Evolutionary conservation across 345 rosid genomes (phyloP).

Genomic region (Populus ilicifolia): DNA sequence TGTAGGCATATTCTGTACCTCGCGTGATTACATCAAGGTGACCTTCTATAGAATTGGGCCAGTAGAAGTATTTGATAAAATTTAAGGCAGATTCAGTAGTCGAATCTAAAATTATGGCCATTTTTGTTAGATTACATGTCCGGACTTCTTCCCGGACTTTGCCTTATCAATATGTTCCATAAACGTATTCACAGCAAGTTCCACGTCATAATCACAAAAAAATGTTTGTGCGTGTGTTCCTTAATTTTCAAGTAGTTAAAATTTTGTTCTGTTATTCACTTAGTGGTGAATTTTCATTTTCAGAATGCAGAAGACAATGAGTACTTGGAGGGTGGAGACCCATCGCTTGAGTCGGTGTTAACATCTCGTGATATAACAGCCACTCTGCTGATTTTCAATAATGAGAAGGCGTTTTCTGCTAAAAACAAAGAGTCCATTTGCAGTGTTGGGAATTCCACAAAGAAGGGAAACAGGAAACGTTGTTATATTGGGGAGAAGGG

Average conservation of each 20-base stretch:
- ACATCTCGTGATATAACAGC: constrained; percentile 61
- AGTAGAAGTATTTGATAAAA: too few relatives aligned
- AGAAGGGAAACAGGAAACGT: constrained; percentile 54
- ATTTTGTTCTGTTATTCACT: not conserved
- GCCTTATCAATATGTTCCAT: too few relatives aligned
- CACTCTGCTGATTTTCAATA: constrained; percentile 58
- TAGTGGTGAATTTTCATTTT: not conserved
- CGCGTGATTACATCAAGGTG: too few relatives aligned
- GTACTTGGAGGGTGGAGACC: constrained; percentile 49
- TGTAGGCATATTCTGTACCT: too few relatives aligned
- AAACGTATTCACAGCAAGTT: too few relatives aligned
- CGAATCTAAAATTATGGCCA: too few relatives aligned
- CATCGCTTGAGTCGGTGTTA: constrained; percentile 64
- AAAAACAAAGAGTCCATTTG: constrained; percentile 63
- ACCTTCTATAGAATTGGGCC: too few relatives aligned
- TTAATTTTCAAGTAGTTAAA: not conserved
- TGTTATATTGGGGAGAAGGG: constrained; percentile 86
- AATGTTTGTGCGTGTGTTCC: not conserved
- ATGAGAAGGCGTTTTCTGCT: constrained; percentile 55
- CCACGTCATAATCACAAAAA: not conserved
- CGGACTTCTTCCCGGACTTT: too few relatives aligned
- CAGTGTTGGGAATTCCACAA: constrained; percentile 63
- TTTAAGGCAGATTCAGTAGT: too few relatives aligned
- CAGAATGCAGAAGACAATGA: constrained; percentile 82
- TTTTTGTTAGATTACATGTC: too few relatives aligned